phyloP scores from a whole-genome alignment of 352 stramenopile species.

The Phytophthora syringae region DNA sequence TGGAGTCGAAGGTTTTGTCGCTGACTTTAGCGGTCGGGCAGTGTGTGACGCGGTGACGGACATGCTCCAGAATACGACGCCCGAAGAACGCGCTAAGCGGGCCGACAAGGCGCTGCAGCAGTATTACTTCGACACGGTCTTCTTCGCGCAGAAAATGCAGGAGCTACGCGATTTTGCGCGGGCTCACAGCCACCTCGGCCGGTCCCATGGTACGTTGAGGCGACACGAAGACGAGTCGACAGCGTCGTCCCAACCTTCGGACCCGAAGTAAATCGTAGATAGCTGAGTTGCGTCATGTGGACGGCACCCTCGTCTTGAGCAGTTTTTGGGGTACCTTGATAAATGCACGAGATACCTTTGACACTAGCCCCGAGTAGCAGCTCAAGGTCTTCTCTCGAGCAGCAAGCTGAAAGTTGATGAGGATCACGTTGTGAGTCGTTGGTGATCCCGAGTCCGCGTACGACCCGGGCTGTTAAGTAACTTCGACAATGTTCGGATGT shows the following conservation, averaged over 20 bases:
- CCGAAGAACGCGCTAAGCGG: slow-evolving; percentile 30
- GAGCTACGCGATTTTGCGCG: slow-evolving; percentile 42
- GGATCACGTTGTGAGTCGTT: too few species aligned
- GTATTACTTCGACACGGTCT: slow-evolving; percentile 66
- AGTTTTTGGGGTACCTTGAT: neutral
- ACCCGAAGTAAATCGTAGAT: slow-evolving; percentile 6
- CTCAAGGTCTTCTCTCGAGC: neutral
- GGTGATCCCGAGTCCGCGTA: too few species aligned
- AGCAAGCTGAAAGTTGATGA: too few species aligned
- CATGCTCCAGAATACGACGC: slow-evolving; percentile 36
- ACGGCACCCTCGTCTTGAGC: neutral
- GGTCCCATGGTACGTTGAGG: slow-evolving; percentile 16
- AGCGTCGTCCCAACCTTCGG: neutral
- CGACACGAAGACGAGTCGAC: slow-evolving; percentile 7
- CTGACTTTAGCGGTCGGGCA: slow-evolving; percentile 28
- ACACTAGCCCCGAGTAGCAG: neutral
- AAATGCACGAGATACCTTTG: neutral
- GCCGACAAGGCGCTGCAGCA: slow-evolving; percentile 50
- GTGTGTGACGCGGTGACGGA: slow-evolving; percentile 47
- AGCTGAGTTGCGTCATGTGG: neutral
- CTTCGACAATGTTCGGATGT: too few species aligned
- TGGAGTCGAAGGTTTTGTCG: slow-evolving; percentile 45
- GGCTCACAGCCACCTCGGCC: slow-evolving; percentile 19
- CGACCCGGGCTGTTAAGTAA: too few species aligned
- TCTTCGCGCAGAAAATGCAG: slow-evolving; percentile 62